phyloP scores from a whole-genome alignment of 2,329 filamentous ascomycete species.

The Trichoderma pleuroti region DNA sequence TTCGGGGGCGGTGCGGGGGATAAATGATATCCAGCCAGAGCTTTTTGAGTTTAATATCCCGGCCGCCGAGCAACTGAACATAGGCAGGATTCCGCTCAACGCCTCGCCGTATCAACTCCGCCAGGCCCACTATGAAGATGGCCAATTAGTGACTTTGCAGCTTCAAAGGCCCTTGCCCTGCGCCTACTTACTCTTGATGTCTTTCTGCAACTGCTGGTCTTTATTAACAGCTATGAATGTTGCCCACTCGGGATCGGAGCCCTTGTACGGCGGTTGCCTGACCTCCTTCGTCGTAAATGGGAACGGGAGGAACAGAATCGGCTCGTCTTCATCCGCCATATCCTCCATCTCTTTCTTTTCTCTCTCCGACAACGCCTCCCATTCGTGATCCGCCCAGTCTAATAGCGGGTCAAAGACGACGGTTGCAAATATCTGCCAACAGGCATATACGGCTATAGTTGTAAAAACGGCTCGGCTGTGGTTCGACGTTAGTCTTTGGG shows the following conservation, averaged over 20 bases:
- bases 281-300: constrained; percentile 54
- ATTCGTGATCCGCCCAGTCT: constrained; percentile 41
- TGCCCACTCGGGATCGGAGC: constrained; percentile 61
- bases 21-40: constrained; percentile 62
- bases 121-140: constrained; percentile 28
- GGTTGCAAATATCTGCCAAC: constrained; percentile 43
- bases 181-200: constrained; percentile 44
- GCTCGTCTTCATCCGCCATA: constrained; percentile 42
- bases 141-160: constrained; percentile 20
- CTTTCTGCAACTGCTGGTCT: constrained; percentile 45
- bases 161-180: neutral
- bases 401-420: constrained; percentile 47
- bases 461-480: constrained; percentile 32
- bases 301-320: constrained; percentile 57
- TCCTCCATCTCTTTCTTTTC: constrained; percentile 42
- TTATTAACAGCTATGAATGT: constrained; percentile 57
- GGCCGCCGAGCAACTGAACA: constrained; percentile 44
- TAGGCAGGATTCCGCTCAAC: constrained; percentile 41
- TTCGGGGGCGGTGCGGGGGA: constrained; percentile 57
- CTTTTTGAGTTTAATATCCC: constrained; percentile 46
- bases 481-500: neutral
- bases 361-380: constrained; percentile 41
- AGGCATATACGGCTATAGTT: constrained; percentile 34
- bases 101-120: constrained; percentile 33
- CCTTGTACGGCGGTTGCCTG: constrained; percentile 49